Evolutionary conservation across 768 basidiomycete species (phyloP).

Genomic region (Rossbeevera mucosa): DNA sequence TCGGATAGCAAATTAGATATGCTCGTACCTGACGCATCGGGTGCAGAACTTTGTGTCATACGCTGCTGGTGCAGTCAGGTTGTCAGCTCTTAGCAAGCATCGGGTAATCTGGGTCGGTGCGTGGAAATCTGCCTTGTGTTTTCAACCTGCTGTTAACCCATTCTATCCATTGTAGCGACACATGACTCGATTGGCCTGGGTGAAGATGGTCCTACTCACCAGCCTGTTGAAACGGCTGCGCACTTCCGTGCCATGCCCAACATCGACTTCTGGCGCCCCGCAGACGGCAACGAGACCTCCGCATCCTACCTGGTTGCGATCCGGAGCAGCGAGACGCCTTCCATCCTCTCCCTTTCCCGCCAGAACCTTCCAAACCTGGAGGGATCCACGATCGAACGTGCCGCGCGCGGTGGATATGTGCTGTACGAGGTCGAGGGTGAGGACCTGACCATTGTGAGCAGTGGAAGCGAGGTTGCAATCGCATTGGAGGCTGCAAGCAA

Average conservation of each 20-base stretch:
- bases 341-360: slow-evolving; percentile 76
- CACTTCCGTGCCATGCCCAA: slow-evolving; percentile 90
- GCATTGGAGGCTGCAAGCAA: slow-evolving; percentile 81
- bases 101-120: slow-evolving; percentile 91
- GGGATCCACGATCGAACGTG: slow-evolving; percentile 80
- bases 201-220: slow-evolving; percentile 95
- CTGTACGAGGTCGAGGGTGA: slow-evolving; percentile 72
- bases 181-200: slow-evolving; percentile 93
- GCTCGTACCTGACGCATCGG: slow-evolving; percentile 6
- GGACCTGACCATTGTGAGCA: slow-evolving; percentile 85
- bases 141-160: not conserved
- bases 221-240: slow-evolving; percentile 85
- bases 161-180: slow-evolving; percentile 50
- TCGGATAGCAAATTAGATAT: slow-evolving; percentile 1
- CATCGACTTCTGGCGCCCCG: slow-evolving; percentile 87
- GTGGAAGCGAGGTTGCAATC: slow-evolving; percentile 85
- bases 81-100: slow-evolving; percentile 84
- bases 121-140: slow-evolving; percentile 24
- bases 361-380: slow-evolving; percentile 94
- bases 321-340: slow-evolving; percentile 71
- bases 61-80: slow-evolving; percentile 86
- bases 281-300: slow-evolving; percentile 96
- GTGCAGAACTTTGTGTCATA: slow-evolving; percentile 87
- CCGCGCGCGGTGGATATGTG: slow-evolving; percentile 83
- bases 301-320: slow-evolving; percentile 84